These are phyloP conservation scores for Emmonsiellopsis sp. DNA, from an alignment of 2,329 filamentous ascomycete genomes.

Conservation along the genomic window DNA sequence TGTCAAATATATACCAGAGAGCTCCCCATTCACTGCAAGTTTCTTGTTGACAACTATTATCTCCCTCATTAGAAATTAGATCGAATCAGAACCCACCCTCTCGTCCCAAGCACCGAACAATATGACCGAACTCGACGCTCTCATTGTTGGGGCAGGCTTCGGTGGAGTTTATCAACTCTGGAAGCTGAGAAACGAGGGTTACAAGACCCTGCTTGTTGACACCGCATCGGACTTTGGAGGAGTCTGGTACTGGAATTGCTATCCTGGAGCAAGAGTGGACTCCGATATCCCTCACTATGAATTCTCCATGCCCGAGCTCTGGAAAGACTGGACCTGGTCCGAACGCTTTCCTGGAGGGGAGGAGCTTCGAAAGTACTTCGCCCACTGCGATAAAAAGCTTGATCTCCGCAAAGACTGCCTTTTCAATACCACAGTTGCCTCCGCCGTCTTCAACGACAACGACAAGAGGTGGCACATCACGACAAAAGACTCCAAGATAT, in stretches of 20 bases:
- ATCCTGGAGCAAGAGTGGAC: constrained; percentile 47
- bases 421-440: constrained; percentile 47
- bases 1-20: not conserved
- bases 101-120: not conserved
- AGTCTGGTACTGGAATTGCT: constrained; percentile 49
- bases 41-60: not conserved
- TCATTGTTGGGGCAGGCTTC: constrained; percentile 22
- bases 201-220: constrained; percentile 43
- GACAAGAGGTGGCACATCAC: constrained; percentile 26
- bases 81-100: not conserved
- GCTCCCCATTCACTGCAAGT: not conserved
- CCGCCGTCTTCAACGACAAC: constrained; percentile 43
- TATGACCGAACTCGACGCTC: constrained; percentile 15
- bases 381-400: constrained; percentile 52
- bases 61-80: not conserved
- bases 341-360: constrained; percentile 57
- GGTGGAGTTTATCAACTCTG: constrained; percentile 44
- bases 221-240: constrained; percentile 44
- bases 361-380: constrained; percentile 61
- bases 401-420: constrained; percentile 52
- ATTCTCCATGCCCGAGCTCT: constrained; percentile 41
- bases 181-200: constrained; percentile 41
- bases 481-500: constrained; percentile 20
- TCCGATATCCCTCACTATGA: constrained; percentile 46
- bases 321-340: constrained; percentile 46